phyloP scores from a whole-genome alignment of 1,284 basidiomycete genomes.

The Taiwanofungus camphoratus region DNA sequence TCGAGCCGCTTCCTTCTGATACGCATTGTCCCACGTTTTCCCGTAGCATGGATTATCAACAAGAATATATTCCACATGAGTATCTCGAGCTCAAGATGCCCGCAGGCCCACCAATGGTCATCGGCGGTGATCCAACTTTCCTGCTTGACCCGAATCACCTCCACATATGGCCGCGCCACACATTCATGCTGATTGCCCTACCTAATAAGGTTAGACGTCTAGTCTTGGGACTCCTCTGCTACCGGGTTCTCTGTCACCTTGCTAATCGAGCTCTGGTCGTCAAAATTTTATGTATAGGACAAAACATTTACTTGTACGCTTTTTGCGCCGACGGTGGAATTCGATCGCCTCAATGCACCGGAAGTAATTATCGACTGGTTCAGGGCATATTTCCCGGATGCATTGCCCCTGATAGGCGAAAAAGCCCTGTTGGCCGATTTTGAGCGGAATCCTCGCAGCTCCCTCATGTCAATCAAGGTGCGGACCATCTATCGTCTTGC shows the following conservation, averaged over 20 bases:
- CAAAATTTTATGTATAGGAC: slow-evolving; percentile 45
- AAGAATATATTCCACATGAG: slow-evolving; percentile 92
- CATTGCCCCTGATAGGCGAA: slow-evolving; percentile 79
- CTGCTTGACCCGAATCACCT: slow-evolving; percentile 91
- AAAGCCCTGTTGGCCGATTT: slow-evolving; percentile 74
- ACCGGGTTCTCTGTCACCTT: slow-evolving; percentile 19
- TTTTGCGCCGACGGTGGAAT: slow-evolving; percentile 82
- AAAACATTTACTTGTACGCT: slow-evolving; percentile 87
- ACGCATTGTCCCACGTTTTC: slow-evolving; percentile 17
- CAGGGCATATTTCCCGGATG: slow-evolving; percentile 81
- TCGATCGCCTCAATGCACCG: slow-evolving; percentile 61
- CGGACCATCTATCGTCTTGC: slow-evolving; percentile 23
- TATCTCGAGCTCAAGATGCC: slow-evolving; percentile 97
- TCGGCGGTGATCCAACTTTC: slow-evolving; percentile 61
- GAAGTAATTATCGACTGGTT: slow-evolving; percentile 76
- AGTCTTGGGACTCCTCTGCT: slow-evolving; percentile 14
- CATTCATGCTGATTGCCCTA: slow-evolving; percentile 98
- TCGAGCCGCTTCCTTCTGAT: slow-evolving; percentile 14
- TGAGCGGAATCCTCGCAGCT: slow-evolving; percentile 77
- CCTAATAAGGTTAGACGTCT: slow-evolving; percentile 76
- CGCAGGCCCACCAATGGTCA: slow-evolving; percentile 50
- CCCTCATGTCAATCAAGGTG: slow-evolving; percentile 90
- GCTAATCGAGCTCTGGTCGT: slow-evolving; percentile 22
- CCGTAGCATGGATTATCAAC: slow-evolving; percentile 85
- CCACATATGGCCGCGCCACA: slow-evolving; percentile 98